Conservation (phyloP, 2,329 filamentous ascomycete genomes). For the Zarea fungicola region DNA sequence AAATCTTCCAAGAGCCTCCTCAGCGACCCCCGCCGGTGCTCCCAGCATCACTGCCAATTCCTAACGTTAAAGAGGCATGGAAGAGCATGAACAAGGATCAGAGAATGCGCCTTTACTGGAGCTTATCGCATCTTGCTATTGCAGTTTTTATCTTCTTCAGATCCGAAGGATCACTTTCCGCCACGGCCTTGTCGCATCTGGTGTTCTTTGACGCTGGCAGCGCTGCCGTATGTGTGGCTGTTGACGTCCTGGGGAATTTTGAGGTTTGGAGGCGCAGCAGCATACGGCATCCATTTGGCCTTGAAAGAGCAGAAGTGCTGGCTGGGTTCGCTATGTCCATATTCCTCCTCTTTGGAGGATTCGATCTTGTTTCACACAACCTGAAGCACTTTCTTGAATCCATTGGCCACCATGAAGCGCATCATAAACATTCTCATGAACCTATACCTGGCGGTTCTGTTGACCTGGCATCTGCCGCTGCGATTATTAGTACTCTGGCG, state of each 20-base stretch:
- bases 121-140: conserved; percentile 77
- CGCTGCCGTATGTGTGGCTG: conserved; percentile 82
- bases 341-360: conserved; percentile 92
- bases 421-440: conserved; percentile 63
- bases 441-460: conserved; percentile 68
- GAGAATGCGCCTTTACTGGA: conserved; percentile 79
- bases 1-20: conserved; percentile 92
- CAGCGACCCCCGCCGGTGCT: conserved; percentile 80
- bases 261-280: conserved; percentile 94
- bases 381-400: conserved; percentile 85
- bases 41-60: conserved; percentile 86
- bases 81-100: conserved; percentile 87
- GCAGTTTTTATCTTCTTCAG: conserved; percentile 82
- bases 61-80: conserved; percentile 82
- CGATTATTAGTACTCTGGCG: conserved; percentile 75
- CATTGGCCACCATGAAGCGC: conserved; percentile 56
- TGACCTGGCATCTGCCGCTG: conserved; percentile 74
- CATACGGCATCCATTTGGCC: conserved; percentile 87
- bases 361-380: conserved; percentile 91
- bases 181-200: conserved; percentile 87
- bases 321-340: conserved; percentile 95
- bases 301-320: conserved; percentile 88
- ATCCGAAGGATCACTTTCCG: conserved; percentile 78
- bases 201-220: conserved; percentile 94
- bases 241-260: conserved; percentile 93